Evolutionary conservation across 164 flowering plant genomes (phyloP).

Genomic region (Brasenia schreberi): DNA sequence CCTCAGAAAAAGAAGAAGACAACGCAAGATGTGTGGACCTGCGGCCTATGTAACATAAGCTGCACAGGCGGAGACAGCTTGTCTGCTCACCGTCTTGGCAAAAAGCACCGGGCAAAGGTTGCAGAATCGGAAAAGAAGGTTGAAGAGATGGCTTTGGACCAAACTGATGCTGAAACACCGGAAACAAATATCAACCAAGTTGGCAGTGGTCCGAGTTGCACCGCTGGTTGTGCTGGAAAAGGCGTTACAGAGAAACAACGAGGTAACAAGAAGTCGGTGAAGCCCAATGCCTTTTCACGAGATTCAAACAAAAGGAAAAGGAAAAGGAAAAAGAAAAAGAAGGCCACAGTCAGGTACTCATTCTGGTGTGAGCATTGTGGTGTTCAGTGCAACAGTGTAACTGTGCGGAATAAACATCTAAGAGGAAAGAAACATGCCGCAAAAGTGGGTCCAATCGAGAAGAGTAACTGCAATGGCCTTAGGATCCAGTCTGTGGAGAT

Average conservation of each 20-base stretch:
- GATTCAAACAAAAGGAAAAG: conserved; percentile 1
- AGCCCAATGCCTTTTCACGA: conserved; percentile 1
- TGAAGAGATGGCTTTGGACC: background rate
- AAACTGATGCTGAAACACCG: background rate
- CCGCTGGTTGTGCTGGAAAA: background rate
- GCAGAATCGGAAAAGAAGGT: background rate
- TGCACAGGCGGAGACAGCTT: background rate
- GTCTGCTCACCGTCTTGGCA: background rate
- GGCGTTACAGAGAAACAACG: background rate
- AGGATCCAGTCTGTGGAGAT: too few relatives aligned
- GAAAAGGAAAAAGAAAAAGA: background rate
- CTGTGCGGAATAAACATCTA: background rate
- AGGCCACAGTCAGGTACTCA: background rate
- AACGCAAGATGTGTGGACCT: background rate
- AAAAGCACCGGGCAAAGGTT: background rate
- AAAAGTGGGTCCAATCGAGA: background rate
- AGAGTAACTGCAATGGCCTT: too few relatives aligned
- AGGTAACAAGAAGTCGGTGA: conserved; percentile 1
- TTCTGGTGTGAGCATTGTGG: background rate
- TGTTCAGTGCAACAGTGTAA: background rate
- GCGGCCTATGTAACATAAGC: background rate
- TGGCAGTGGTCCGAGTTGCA: background rate
- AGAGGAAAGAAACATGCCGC: conserved; percentile 3
- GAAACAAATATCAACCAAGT: background rate
- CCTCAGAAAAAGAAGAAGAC: background rate